Evolutionary conservation across 345 rosid species (phyloP).

Genomic region (Crucihimalaya himalaica): DNA sequence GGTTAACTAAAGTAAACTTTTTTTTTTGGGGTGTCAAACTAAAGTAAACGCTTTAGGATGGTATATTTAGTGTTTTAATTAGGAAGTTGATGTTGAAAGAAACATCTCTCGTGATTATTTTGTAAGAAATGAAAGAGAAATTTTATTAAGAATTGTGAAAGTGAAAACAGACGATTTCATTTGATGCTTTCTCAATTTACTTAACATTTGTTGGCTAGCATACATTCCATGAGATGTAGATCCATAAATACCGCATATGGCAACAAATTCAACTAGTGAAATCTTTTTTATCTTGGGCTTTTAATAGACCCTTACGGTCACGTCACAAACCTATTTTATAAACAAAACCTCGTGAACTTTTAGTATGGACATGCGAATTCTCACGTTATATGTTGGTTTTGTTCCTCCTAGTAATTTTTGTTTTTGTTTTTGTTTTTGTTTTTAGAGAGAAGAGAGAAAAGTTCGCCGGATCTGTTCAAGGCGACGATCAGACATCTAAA

Average conservation of each 20-base stretch:
- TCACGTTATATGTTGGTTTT: no score
- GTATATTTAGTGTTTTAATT: not conserved
- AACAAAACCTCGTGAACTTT: not conserved
- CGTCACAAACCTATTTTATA: not conserved
- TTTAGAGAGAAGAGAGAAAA: no score
- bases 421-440: no score
- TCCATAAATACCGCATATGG: not conserved
- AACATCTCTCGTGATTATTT: not conserved
- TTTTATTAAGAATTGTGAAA: not conserved
- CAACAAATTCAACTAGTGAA: not conserved
- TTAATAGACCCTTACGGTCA: not conserved
- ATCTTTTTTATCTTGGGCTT: not conserved
- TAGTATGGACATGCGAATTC: not conserved
- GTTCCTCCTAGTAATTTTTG: no score
- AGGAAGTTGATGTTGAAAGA: not conserved
- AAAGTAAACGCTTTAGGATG: slow-evolving; percentile 1
- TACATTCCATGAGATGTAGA: no score
- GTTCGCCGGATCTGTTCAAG: no score
- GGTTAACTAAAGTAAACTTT: not conserved
- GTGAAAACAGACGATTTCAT: not conserved
- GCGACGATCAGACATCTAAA: no score
- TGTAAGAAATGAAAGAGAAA: not conserved
- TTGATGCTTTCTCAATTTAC: not conserved
- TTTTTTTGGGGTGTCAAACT: not conserved
- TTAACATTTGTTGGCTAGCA: not conserved